These are phyloP conservation scores for Wickerhamiella australiensis DNA, from an alignment of 805 yeast genomes.

Conservation along the genomic window DNA sequence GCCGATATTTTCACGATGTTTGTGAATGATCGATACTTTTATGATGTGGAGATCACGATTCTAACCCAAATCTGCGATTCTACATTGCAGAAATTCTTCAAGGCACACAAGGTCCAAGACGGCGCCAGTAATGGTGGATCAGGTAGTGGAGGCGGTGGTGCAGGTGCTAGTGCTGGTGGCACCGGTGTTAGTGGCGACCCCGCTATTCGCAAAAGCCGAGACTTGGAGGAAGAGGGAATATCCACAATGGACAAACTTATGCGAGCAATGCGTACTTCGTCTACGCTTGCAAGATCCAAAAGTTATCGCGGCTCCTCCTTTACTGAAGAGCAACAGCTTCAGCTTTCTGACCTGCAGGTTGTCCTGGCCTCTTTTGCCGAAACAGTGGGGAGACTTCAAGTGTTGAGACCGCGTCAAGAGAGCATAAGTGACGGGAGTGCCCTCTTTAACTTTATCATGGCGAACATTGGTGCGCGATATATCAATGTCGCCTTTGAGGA, in stretches of 20 bases:
- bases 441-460: constrained; percentile 51
- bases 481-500: constrained; percentile 66
- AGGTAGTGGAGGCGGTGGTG: neutral
- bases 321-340: constrained; percentile 20
- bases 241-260: constrained; percentile 26
- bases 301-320: neutral
- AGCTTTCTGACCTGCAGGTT: constrained; percentile 42
- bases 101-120: constrained; percentile 23
- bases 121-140: constrained; percentile 21
- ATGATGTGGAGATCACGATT: constrained; percentile 19
- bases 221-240: constrained; percentile 23
- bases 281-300: neutral
- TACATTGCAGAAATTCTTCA: constrained; percentile 37
- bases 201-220: constrained; percentile 2
- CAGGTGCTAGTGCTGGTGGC: neutral
- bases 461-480: constrained; percentile 61
- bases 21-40: constrained; percentile 57
- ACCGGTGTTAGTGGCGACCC: neutral
- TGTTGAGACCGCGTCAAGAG: constrained; percentile 32
- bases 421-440: constrained; percentile 53
- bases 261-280: constrained; percentile 18
- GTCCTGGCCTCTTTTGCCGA: constrained; percentile 64
- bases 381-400: constrained; percentile 60
- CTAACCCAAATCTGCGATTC: constrained; percentile 25
- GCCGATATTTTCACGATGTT: constrained; percentile 65